phyloP scores from a whole-genome alignment of 192 early-diverging fungal species.

The Coemansia sp. region DNA sequence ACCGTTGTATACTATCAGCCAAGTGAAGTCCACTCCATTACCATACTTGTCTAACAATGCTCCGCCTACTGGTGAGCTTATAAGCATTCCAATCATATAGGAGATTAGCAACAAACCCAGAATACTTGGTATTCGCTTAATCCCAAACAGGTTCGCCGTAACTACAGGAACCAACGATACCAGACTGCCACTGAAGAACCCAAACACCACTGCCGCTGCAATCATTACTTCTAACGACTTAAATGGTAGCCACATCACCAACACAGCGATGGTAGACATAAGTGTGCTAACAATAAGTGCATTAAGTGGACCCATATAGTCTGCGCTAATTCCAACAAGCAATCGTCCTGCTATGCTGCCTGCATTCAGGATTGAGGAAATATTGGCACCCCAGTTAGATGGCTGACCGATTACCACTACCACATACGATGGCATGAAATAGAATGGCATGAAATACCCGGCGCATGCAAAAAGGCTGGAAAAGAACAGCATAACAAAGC shows the following conservation, averaged over 20 bases:
- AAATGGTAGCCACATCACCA: conserved; percentile 43
- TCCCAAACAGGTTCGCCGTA: conserved; percentile 39
- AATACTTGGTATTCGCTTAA: conserved; percentile 29
- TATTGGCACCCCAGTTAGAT: conserved; percentile 24
- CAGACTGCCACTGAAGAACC: conserved; percentile 35
- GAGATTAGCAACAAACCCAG: conserved; percentile 35
- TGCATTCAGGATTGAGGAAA: conserved; percentile 38
- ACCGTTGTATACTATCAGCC: conserved; percentile 26
- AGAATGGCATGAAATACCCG: conserved; percentile 29
- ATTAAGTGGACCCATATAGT: conserved; percentile 27
- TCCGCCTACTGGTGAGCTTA: conserved; percentile 34
- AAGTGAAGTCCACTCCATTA: conserved; percentile 19
- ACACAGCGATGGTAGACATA: conserved; percentile 19
- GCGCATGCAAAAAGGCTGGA: conserved; percentile 13
- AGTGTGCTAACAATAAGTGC: conserved; percentile 22
- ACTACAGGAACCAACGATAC: conserved; percentile 39
- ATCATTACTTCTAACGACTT: conserved; percentile 22
- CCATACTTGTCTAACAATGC: conserved; percentile 35
- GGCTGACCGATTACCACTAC: conserved; percentile 7
- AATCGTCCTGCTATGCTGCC: conserved; percentile 31
- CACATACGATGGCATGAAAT: conserved; percentile 30
- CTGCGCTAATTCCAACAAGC: conserved; percentile 25
- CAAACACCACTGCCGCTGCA: conserved; percentile 26
- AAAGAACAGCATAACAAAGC: conserved; percentile 28
- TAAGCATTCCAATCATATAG: conserved; percentile 25